These are phyloP conservation scores for Pythium scleroteichum DNA, from an alignment of 352 stramenopile species.

Conservation along the genomic window DNA sequence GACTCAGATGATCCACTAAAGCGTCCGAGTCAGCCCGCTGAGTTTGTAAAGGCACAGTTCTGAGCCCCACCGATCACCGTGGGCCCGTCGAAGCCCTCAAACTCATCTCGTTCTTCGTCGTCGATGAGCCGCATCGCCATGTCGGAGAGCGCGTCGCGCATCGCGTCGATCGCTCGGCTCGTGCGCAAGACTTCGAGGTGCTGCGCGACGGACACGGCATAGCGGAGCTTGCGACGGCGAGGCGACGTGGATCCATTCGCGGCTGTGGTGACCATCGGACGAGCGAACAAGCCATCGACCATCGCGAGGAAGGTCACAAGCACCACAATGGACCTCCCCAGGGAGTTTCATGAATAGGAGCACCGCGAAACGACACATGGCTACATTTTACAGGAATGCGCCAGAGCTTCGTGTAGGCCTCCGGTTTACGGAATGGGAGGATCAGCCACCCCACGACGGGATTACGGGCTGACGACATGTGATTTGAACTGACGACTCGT, in stretches of 20 bases:
- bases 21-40: background rate
- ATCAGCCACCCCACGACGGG: no score
- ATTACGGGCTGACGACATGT: no score
- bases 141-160: slow-evolving; percentile 52
- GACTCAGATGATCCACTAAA: slow-evolving; percentile 58
- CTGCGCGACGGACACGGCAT: slow-evolving; percentile 29
- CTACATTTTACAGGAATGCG: no score
- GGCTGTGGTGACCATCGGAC: slow-evolving; percentile 1
- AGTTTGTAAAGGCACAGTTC: background rate
- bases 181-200: slow-evolving; percentile 51
- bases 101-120: slow-evolving; percentile 49
- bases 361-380: slow-evolving; percentile 25
- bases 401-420: no score
- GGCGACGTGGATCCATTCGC: slow-evolving; percentile 7
- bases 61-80: slow-evolving; percentile 44
- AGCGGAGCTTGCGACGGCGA: slow-evolving; percentile 13
- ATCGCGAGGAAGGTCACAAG: slow-evolving; percentile 2
- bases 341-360: background rate
- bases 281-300: slow-evolving; percentile 23
- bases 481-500: no score
- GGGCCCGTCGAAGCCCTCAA: slow-evolving; percentile 53
- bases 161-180: slow-evolving; percentile 23
- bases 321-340: no score
- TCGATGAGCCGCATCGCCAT: slow-evolving; percentile 61
- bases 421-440: no score